phyloP scores from a whole-genome alignment of 2,329 filamentous ascomycete species.

The Metarhizium guizhouense region DNA sequence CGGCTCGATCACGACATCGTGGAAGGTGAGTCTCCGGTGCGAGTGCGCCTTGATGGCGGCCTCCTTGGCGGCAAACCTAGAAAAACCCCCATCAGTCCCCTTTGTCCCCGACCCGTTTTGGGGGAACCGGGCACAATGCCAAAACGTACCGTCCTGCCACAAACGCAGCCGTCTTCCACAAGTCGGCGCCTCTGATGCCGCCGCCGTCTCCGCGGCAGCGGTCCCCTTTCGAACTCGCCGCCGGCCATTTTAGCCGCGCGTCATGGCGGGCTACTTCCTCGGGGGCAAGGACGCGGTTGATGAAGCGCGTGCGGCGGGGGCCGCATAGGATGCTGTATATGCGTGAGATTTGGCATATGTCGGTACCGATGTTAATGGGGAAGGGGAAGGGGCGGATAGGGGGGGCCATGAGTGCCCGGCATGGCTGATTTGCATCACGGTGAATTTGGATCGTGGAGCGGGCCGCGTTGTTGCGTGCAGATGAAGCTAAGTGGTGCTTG shows the following conservation, averaged over 20 bases:
- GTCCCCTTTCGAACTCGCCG: background rate
- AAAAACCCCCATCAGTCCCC: background rate
- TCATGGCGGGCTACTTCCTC: conserved; percentile 20
- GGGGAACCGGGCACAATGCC: background rate
- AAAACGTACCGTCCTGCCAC: conserved; percentile 24
- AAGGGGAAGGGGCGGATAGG: conserved; percentile 46
- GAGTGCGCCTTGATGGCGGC: conserved; percentile 65
- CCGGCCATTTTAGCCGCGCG: conserved; percentile 7
- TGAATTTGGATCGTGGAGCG: too few species aligned
- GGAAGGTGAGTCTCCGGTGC: conserved; percentile 48
- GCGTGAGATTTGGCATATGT: conserved; percentile 64
- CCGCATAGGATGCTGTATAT: conserved; percentile 49
- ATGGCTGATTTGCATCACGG: background rate
- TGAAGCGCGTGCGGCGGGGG: conserved; percentile 32
- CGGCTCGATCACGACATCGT: conserved; percentile 44
- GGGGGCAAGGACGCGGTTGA: conserved; percentile 36
- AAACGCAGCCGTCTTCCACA: conserved; percentile 28
- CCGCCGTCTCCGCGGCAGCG: background rate
- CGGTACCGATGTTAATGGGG: conserved; percentile 64
- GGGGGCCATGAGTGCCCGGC: background rate
- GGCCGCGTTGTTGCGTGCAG: too few species aligned
- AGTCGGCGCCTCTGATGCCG: background rate
- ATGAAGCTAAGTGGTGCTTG: too few species aligned
- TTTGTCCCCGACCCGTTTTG: background rate
- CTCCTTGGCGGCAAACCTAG: conserved; percentile 64